Conservation (phyloP, 805 yeast species). For the Saccharomycopsis javanensis region DNA sequence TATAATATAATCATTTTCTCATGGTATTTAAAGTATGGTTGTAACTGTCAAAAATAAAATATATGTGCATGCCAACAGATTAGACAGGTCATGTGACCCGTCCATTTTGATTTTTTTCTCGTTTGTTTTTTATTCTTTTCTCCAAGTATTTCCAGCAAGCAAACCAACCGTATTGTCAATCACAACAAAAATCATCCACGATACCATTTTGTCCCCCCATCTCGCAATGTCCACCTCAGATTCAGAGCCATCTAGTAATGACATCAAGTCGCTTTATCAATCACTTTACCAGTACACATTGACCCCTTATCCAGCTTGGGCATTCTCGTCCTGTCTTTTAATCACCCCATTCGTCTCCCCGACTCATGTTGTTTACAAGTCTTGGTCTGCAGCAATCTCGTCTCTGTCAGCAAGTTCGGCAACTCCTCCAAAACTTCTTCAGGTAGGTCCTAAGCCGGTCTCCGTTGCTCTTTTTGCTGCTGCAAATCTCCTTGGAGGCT, state of each 20-base stretch:
- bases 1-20: constrained; percentile 1
- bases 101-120: too few species aligned
- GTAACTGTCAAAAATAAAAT: too few species aligned
- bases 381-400: constrained; percentile 34
- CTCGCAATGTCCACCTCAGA: background rate
- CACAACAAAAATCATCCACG: too few species aligned
- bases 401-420: constrained; percentile 30
- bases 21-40: too few species aligned
- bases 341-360: constrained; percentile 28
- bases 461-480: constrained; percentile 50
- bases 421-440: constrained; percentile 13
- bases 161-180: too few species aligned
- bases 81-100: too few species aligned
- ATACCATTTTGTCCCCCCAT: too few species aligned
- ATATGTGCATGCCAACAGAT: too few species aligned
- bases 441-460: constrained; percentile 29
- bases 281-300: constrained; percentile 24
- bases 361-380: constrained; percentile 25
- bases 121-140: too few species aligned
- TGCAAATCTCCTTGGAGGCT: constrained; percentile 57
- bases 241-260: background rate
- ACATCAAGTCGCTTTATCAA: constrained; percentile 1
- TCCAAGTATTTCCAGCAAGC: too few species aligned
- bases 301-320: constrained; percentile 42
- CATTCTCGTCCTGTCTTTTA: constrained; percentile 30